Base-by-base conservation (phyloP, 352 stramenopile species). In the Globisporangium mamillatum region DNA sequence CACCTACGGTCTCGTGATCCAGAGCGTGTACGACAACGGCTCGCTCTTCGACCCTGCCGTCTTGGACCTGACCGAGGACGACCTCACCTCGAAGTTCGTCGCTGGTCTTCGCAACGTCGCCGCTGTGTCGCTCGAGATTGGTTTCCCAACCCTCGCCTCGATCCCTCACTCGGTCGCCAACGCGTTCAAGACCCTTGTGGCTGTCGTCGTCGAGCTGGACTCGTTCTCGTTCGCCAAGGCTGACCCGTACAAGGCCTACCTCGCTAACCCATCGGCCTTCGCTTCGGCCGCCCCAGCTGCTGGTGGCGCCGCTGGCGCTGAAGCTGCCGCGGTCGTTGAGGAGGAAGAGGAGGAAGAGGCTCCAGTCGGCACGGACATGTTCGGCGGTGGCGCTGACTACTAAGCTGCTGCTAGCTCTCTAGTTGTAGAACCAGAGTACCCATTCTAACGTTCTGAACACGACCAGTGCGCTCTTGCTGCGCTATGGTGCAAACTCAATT, bases 91-190 rank as follows among this genome's bases (percentile, higher is more conserved):
- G 69, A 99, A 99, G 85, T 99, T 99, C 78, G 81, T 93, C 60
- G 86, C 81, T 68, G 98, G 96, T 68, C 83, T 99, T 67, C 86
- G 89, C 75, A 97, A 93, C 74, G 81, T 99, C 56, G 97, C 97
- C 32, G 91, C 95, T 52, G 78, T 99, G 71, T 99, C 93, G 67
- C 89, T 99, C 60, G 91, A 94, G 65, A 84, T 99, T 56, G 94
- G 95, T 66, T 97, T 98, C 80, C 97, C 98, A 56, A 99, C 97
- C 61, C 88, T 99, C 72, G 97, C 97, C 46, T 99, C 95, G 74
- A 93, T 99, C 70, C 97, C 97, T 27, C 98, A 99, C 95, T 99
- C 94, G 74, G 96, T 99, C 73, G 97, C 94, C 82, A 99, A 99
- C 87, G 97, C 97, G 65, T 99, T 99, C 93, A 99, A 99, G 85